Percentiles rank a stretch among this genome's conserved stretches.
phyloP scores from a whole-genome alignment of 768 basidiomycete genomes.

The Dioszegia aurantiaca region DNA sequence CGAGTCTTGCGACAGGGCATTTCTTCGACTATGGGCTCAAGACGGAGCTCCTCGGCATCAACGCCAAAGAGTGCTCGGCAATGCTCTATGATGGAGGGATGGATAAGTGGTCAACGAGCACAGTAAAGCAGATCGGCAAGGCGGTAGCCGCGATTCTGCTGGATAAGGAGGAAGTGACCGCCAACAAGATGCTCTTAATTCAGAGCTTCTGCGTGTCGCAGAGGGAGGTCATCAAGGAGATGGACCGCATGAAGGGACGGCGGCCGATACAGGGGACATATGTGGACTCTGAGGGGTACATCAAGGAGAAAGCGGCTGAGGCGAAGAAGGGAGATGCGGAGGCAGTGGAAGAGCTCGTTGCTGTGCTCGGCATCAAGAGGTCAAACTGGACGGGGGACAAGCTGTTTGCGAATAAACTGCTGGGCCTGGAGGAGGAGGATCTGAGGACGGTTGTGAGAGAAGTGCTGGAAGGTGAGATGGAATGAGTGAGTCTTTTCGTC shows the following conservation, averaged over 20 bases:
- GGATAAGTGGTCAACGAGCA: constrained; percentile 13
- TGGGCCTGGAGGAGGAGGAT: constrained; percentile 26
- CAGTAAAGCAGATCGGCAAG: constrained; percentile 14
- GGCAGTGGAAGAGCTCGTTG: constrained; percentile 20
- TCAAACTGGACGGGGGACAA: constrained; percentile 22
- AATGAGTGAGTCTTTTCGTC: neutral
- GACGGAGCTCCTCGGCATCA: constrained; percentile 17
- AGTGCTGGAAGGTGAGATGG: constrained; percentile 1
- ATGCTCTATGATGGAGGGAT: constrained; percentile 18
- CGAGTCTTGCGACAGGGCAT: constrained; percentile 17
- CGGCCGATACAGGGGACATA: neutral
- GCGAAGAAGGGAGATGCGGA: constrained; percentile 20
- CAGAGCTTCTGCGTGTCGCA: constrained; percentile 21
- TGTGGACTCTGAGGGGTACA: constrained; percentile 6
- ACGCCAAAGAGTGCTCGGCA: constrained; percentile 7
- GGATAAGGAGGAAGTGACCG: constrained; percentile 16
- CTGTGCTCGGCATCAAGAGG: constrained; percentile 19
- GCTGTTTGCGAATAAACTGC: constrained; percentile 32
- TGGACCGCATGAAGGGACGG: constrained; percentile 9
- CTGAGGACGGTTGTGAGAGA: constrained; percentile 3
- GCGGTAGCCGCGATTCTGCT: constrained; percentile 14
- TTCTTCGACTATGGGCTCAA: constrained; percentile 21
- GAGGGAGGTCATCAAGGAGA: constrained; percentile 5
- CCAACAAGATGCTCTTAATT: constrained; percentile 18
- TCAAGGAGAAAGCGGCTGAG: constrained; percentile 9